Evolutionary conservation across 177 flowering plant species (phyloP).

Genomic region (Tripterygium wilfordii): DNA sequence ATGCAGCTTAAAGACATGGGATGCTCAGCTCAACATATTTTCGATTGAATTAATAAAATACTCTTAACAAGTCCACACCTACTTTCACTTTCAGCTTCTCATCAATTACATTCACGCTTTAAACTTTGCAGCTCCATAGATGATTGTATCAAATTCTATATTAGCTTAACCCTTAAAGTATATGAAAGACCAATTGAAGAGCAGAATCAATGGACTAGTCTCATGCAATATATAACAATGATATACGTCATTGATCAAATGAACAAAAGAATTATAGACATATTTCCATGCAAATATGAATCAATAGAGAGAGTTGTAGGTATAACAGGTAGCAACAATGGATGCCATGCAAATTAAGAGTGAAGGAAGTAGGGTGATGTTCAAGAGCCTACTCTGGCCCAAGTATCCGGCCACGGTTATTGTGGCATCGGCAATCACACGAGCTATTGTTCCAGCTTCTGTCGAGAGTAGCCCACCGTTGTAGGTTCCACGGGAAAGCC

Average conservation of each 20-base stretch:
- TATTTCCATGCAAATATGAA: background rate
- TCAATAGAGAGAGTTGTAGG: constrained; percentile 85
- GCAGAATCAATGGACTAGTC: constrained; percentile 3
- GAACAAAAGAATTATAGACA: background rate
- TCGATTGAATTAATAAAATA: too few species aligned
- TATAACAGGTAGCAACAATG: constrained; percentile 62
- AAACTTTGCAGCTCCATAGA: too few species aligned
- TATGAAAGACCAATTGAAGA: constrained; percentile 1
- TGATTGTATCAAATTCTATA: too few species aligned
- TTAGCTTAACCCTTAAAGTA: background rate
- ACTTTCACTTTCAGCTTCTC: too few species aligned
- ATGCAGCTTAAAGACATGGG: too few species aligned
- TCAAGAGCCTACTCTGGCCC: constrained; percentile 66
- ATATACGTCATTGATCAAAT: background rate
- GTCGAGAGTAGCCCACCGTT: constrained; percentile 94
- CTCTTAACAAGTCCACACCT: too few species aligned
- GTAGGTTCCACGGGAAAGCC: constrained; percentile 90
- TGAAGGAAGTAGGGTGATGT: constrained; percentile 77
- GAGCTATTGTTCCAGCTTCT: constrained; percentile 93
- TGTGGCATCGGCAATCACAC: constrained; percentile 84
- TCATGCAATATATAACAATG: constrained; percentile 1
- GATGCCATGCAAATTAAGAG: constrained; percentile 67
- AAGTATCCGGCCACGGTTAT: constrained; percentile 85
- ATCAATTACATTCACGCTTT: too few species aligned
- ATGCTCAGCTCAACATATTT: too few species aligned